Evolutionary conservation across 1,139 yeast species (phyloP).

Genomic region (Arxiozyma bovina): DNA sequence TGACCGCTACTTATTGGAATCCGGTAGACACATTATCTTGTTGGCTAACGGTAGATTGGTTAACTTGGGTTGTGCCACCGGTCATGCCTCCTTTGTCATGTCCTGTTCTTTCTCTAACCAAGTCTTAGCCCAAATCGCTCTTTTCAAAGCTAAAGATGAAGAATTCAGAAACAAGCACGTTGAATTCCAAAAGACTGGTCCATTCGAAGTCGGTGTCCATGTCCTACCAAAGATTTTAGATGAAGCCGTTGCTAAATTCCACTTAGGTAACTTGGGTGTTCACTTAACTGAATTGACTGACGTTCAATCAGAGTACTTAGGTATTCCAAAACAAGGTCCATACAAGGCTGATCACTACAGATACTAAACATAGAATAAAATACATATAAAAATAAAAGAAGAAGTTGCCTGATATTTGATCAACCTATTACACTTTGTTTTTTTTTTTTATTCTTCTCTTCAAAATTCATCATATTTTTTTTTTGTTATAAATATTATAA

Average conservation of each 20-base stretch:
- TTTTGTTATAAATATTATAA: neutral
- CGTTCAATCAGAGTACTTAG: constrained; percentile 92
- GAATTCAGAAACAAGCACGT: constrained; percentile 74
- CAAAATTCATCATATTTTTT: too few relatives aligned
- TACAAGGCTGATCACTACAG: constrained; percentile 98
- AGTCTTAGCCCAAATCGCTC: constrained; percentile 98
- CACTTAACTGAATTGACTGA: constrained; percentile 68
- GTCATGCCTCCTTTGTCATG: constrained; percentile 99
- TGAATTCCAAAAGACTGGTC: constrained; percentile 90
- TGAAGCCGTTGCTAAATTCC: constrained; percentile 98
- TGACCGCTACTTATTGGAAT: constrained; percentile 87
- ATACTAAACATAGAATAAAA: constrained; percentile 42
- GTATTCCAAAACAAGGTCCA: constrained; percentile 91
- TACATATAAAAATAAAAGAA: too few relatives aligned
- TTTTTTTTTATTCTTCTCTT: neutral
- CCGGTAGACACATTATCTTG: constrained; percentile 90
- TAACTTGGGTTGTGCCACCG: constrained; percentile 99
- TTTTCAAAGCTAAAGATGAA: constrained; percentile 81
- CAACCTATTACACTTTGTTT: neutral
- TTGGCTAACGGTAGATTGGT: constrained; percentile 99
- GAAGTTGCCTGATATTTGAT: too few relatives aligned
- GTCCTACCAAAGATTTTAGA: constrained; percentile 97
- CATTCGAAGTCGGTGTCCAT: constrained; percentile 89
- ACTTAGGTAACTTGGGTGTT: constrained; percentile 91
- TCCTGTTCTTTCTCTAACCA: constrained; percentile 99